Conservation (phyloP, 2,329 filamentous ascomycete genomes). For the Colletotrichum navitas region DNA sequence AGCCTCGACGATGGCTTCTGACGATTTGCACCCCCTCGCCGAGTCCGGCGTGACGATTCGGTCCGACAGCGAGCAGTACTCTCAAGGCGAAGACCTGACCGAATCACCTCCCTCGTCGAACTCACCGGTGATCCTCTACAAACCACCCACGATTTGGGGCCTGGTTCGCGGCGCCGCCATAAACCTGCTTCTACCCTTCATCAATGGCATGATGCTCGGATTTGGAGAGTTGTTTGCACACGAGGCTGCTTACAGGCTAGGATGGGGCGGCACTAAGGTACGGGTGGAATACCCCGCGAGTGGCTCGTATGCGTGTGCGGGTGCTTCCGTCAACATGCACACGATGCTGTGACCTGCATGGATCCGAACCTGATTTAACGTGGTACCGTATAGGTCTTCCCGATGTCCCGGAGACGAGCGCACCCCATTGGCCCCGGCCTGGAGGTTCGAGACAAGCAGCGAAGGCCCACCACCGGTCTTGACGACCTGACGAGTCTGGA, state of each 20-base stretch:
- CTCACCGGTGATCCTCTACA: constrained; percentile 85
- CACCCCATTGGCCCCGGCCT: constrained; percentile 84
- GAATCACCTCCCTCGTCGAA: constrained; percentile 72
- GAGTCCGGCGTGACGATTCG: constrained; percentile 82
- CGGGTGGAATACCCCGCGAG: constrained; percentile 44
- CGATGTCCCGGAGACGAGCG: constrained; percentile 69
- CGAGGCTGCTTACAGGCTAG: constrained; percentile 91
- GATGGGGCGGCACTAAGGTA: constrained; percentile 96
- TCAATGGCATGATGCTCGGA: constrained; percentile 98
- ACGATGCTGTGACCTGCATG: background rate
- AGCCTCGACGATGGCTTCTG: constrained; percentile 63
- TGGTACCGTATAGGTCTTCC: constrained; percentile 63
- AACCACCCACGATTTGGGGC: constrained; percentile 88
- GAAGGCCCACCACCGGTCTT: constrained; percentile 68
- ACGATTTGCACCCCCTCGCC: constrained; percentile 67
- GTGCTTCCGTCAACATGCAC: background rate
- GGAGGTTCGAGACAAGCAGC: constrained; percentile 78
- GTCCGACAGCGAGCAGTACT: constrained; percentile 88
- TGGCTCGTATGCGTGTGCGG: background rate
- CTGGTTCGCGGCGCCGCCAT: constrained; percentile 90
- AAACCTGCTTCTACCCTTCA: constrained; percentile 93
- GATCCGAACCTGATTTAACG: constrained; percentile 11
- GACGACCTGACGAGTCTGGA: constrained; percentile 78
- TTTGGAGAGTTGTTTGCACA: constrained; percentile 98
- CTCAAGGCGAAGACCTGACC: constrained; percentile 72